A percentile compares a stretch with the other conserved stretches of the same genome.
phyloP scores from a whole-genome alignment of 768 basidiomycete species.

The Trametes meyenii region DNA sequence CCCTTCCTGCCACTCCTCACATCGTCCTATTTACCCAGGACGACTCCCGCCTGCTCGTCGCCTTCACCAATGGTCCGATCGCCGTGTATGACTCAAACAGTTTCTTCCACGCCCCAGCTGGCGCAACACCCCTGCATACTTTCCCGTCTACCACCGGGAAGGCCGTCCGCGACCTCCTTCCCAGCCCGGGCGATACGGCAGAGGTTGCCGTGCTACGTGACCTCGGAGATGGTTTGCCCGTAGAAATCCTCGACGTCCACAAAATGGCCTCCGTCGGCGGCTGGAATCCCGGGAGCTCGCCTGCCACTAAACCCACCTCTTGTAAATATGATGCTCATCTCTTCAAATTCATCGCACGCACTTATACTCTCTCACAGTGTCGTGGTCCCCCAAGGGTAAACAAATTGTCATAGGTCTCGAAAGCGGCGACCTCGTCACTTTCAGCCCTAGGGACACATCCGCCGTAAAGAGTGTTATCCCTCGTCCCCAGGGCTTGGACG shows the following conservation, averaged over 20 bases:
- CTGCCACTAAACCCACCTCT: slow-evolving; percentile 56
- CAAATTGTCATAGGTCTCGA: slow-evolving; percentile 77
- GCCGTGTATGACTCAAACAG: slow-evolving; percentile 60
- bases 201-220: slow-evolving; percentile 62
- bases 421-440: slow-evolving; percentile 72
- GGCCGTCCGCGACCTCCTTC: slow-evolving; percentile 54
- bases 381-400: slow-evolving; percentile 88
- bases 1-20: slow-evolving; percentile 51
- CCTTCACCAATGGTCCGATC: slow-evolving; percentile 59
- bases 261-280: slow-evolving; percentile 49
- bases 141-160: slow-evolving; percentile 48
- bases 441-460: slow-evolving; percentile 56
- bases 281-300: slow-evolving; percentile 55
- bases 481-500: slow-evolving; percentile 53
- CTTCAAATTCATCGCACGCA: neutral
- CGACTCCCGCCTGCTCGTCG: slow-evolving; percentile 63
- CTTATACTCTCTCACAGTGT: slow-evolving; percentile 46
- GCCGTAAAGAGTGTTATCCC: slow-evolving; percentile 59
- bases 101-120: slow-evolving; percentile 51
- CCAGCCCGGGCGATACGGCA: slow-evolving; percentile 69
- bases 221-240: slow-evolving; percentile 42
- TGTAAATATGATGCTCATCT: slow-evolving; percentile 39
- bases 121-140: slow-evolving; percentile 43
- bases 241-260: slow-evolving; percentile 62
- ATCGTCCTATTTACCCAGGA: slow-evolving; percentile 58